Percentiles rank a stretch among this genome's conserved stretches.
phyloP scores from a whole-genome alignment of 768 basidiomycete species.

The Kwoniella shandongensis region DNA sequence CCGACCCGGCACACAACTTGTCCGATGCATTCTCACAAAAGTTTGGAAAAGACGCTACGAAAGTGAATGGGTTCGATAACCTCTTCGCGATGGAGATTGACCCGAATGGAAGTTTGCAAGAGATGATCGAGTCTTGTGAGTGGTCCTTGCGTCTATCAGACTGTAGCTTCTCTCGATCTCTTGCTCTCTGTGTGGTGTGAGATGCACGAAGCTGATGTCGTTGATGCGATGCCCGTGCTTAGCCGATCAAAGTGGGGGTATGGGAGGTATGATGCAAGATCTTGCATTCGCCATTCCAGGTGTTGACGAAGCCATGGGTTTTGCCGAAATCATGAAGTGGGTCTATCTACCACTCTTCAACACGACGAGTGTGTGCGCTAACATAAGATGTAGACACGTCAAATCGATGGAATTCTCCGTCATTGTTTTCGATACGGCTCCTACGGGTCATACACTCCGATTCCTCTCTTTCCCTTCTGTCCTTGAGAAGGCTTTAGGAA shows the following conservation, averaged over 20 bases:
- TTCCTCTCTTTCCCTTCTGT: slow-evolving; percentile 99
- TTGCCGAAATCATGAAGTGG: slow-evolving; percentile 99
- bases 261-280: slow-evolving; percentile 99
- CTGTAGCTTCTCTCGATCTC: slow-evolving; percentile 4
- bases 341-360: slow-evolving; percentile 37
- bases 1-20: slow-evolving; percentile 98
- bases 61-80: slow-evolving; percentile 95
- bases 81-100: slow-evolving; percentile 99
- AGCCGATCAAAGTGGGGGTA: slow-evolving; percentile 62
- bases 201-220: background rate
- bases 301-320: slow-evolving; percentile 99
- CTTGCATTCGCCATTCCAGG: slow-evolving; percentile 98
- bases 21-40: slow-evolving; percentile 98
- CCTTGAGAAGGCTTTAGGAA: slow-evolving; percentile 93
- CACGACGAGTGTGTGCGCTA: background rate
- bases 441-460: slow-evolving; percentile 95
- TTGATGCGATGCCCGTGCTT: background rate
- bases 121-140: slow-evolving; percentile 97
- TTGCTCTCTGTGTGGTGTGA: background rate
- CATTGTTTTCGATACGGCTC: slow-evolving; percentile 98
- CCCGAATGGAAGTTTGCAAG: slow-evolving; percentile 93
- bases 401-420: slow-evolving; percentile 99
- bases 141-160: slow-evolving; percentile 9
- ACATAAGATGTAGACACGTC: slow-evolving; percentile 72
- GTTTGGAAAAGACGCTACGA: slow-evolving; percentile 97